Evolutionary conservation across 192 early-diverging fungal genomes (phyloP).

Genomic region (Coemansia sp.): DNA sequence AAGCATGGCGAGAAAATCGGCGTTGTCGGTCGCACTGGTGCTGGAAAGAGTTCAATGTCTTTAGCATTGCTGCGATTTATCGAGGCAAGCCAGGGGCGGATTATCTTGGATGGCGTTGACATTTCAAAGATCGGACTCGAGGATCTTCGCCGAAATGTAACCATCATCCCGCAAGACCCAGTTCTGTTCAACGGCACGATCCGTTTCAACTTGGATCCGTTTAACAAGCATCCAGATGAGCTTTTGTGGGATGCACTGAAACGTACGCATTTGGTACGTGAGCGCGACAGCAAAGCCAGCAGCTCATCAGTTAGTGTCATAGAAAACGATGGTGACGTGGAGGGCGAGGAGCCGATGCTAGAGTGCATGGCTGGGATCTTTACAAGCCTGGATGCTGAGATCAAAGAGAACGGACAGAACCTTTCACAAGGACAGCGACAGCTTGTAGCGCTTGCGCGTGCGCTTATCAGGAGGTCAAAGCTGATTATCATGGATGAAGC

Average conservation of each 20-base stretch:
- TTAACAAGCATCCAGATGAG: slow-evolving; percentile 70
- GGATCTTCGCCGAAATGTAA: slow-evolving; percentile 76
- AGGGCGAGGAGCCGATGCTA: neutral
- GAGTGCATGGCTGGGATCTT: slow-evolving; percentile 29
- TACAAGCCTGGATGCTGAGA: slow-evolving; percentile 65
- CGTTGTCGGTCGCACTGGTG: slow-evolving; percentile 85
- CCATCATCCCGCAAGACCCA: slow-evolving; percentile 90
- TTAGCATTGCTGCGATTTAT: slow-evolving; percentile 76
- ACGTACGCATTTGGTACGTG: slow-evolving; percentile 67
- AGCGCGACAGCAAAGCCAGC: neutral
- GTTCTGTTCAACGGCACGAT: slow-evolving; percentile 74
- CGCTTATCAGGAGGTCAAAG: slow-evolving; percentile 65
- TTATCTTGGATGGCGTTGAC: slow-evolving; percentile 74
- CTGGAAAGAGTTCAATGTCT: slow-evolving; percentile 74
- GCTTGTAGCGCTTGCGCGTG: slow-evolving; percentile 72
- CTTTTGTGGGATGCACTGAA: slow-evolving; percentile 74
- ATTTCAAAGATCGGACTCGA: slow-evolving; percentile 71
- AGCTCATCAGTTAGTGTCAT: neutral
- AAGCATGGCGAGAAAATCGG: slow-evolving; percentile 78
- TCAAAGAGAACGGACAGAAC: slow-evolving; percentile 79
- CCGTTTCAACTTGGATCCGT: slow-evolving; percentile 86
- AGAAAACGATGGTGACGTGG: neutral
- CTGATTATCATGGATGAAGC: slow-evolving; percentile 85
- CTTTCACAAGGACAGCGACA: slow-evolving; percentile 76
- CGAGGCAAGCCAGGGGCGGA: slow-evolving; percentile 61